Percentiles rank a stretch among this genome's conserved stretches.
phyloP scores from a whole-genome alignment of 805 yeast genomes.

The Phaffomyces antillensis region DNA sequence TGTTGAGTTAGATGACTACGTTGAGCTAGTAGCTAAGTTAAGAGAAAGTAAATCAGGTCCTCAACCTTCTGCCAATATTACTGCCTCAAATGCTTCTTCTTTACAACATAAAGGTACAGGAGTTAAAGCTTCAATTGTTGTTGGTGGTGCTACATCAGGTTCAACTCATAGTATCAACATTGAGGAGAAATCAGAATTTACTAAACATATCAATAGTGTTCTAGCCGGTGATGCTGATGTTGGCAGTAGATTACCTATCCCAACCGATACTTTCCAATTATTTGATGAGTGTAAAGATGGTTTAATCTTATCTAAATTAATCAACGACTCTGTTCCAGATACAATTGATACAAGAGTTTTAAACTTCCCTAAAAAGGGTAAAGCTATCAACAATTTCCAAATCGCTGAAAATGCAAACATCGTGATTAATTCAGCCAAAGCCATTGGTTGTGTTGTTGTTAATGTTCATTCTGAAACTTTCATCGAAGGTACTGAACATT shows the following conservation, averaged over 20 bases:
- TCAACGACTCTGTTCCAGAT: conserved; percentile 96
- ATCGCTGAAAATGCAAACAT: conserved; percentile 97
- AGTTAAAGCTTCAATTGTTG: conserved; percentile 68
- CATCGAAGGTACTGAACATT: conserved; percentile 88
- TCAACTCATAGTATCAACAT: conserved; percentile 95
- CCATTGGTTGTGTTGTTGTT: conserved; percentile 96
- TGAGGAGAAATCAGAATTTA: conserved; percentile 93
- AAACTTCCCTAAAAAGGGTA: conserved; percentile 77
- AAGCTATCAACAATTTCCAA: conserved; percentile 83
- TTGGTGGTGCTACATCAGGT: conserved; percentile 82
- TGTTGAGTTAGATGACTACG: conserved; percentile 93
- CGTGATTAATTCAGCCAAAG: conserved; percentile 96
- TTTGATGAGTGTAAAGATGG: conserved; percentile 98
- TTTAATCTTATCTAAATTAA: conserved; percentile 81
- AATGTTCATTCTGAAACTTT: conserved; percentile 96
- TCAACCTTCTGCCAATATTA: conserved; percentile 21
- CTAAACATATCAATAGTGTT: conserved; percentile 90
- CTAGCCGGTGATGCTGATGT: conserved; percentile 82
- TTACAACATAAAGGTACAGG: conserved; percentile 46
- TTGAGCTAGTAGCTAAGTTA: conserved; percentile 73
- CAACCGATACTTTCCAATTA: conserved; percentile 88
- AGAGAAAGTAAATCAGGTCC: conserved; percentile 42
- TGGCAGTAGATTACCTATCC: conserved; percentile 82
- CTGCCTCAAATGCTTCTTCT: conserved; percentile 23
- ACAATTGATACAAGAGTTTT: conserved; percentile 97